These are phyloP conservation scores for Calendula officinalis DNA, from an alignment of 129 eudicot genomes.

Conservation along the genomic window DNA sequence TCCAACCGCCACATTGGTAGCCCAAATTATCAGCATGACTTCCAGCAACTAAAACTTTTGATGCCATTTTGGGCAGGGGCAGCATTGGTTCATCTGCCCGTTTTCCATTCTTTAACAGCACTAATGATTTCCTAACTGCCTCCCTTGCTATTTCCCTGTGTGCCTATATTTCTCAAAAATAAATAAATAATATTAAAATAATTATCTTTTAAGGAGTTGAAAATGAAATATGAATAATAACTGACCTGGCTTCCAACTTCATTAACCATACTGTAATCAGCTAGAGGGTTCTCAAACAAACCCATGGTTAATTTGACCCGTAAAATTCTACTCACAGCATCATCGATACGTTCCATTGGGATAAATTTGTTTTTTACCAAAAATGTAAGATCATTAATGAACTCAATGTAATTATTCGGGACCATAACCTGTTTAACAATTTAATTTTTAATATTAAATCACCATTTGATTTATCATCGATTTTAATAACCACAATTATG, in stretches of 20 bases:
- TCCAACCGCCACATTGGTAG: slow-evolving; percentile 81
- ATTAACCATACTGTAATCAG: slow-evolving; percentile 62
- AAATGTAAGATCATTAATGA: slow-evolving; percentile 56
- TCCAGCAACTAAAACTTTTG: slow-evolving; percentile 61
- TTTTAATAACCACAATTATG: slow-evolving; percentile 9
- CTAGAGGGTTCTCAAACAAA: slow-evolving; percentile 71
- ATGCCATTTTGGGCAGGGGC: slow-evolving; percentile 51
- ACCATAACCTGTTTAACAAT: slow-evolving; percentile 61
- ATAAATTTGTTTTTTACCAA: slow-evolving; percentile 68
- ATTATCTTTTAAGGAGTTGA: background rate
- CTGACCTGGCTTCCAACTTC: slow-evolving; percentile 77
- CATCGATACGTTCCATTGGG: slow-evolving; percentile 73
- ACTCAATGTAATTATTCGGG: slow-evolving; percentile 60
- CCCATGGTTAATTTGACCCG: slow-evolving; percentile 72
- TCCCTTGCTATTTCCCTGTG: slow-evolving; percentile 64
- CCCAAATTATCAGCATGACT: slow-evolving; percentile 71
- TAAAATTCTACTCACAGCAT: slow-evolving; percentile 78
- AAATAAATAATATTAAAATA: background rate
- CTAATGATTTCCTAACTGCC: slow-evolving; percentile 61
- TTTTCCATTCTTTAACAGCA: slow-evolving; percentile 64
- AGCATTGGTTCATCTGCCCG: slow-evolving; percentile 33
- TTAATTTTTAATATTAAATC: background rate
- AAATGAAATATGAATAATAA: background rate
- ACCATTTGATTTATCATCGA: too few relatives aligned
- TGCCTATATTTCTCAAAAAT: slow-evolving; percentile 31